Evolutionary conservation across 371 early-diverging fungal genomes (phyloP), one percentile per base, ranked within the genome.

Genomic region (Zopfochytrium polystomum): DNA sequence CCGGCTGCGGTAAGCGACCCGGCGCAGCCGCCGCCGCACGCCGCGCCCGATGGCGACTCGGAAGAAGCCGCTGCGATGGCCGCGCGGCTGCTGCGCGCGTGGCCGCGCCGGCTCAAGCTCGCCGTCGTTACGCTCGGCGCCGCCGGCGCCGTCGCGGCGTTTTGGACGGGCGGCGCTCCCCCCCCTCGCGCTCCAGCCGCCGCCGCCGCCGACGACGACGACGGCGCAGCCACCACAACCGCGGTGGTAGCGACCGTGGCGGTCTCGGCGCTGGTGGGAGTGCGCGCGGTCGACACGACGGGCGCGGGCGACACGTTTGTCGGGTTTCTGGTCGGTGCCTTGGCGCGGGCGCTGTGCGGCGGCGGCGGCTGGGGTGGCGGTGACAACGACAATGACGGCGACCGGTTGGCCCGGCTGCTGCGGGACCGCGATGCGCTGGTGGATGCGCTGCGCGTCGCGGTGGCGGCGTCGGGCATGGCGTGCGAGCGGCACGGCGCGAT

Each of bases 271-370:
- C 31, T 48, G 45, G 13, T 1, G 6, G 30, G 5, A 43, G 42
- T 56, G 35, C 42, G 30, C 13, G 43, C 35, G 13, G 53, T 62
- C 1, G 68, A 64, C 42, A 47, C 60, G n/a, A 60, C 60, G 27
- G 42, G 74, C 26, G 72, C 71, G 25, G 93, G 93, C 35, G 93
- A 93, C 62, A 87, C 86, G 15, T 93, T 90, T 82, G 83, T 86
- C 58, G 95, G 92, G 1, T 92, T 81, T 72, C 89, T 91, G 72
- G 71, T 85, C 27, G 80, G 88, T 18, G 70, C 82, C 20, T 77
- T 90, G 15, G 52, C 65, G 32, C 35, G 62, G 50, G 20, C 38
- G 20, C n/a, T n/a, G n/a, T n/a, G n/a, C n/a, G n/a, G n/a, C n/a
- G n/a, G n/a, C n/a, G n/a, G n/a, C n/a, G n/a, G n/a, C n/a, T n/a